phyloP scores from a whole-genome alignment of 2,329 filamentous ascomycete species.

The Epichloe scottii region DNA sequence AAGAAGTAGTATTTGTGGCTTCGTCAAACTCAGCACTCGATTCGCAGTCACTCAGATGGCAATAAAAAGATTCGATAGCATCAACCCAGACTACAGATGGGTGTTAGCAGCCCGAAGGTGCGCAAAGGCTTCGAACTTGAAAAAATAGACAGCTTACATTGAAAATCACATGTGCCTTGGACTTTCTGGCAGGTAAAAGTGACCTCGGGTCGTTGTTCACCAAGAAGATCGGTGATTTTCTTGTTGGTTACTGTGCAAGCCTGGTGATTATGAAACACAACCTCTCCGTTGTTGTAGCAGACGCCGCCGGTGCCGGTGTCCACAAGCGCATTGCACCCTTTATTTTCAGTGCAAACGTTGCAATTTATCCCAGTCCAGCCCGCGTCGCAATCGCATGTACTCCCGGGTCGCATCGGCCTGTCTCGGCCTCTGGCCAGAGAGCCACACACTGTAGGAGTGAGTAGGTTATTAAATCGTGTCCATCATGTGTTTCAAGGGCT shows the following conservation, averaged over 20 bases:
- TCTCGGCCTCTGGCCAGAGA: slow-evolving; percentile 73
- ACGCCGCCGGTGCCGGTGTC: slow-evolving; percentile 69
- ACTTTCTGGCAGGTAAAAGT: slow-evolving; percentile 83
- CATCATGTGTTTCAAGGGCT: background rate
- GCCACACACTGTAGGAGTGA: slow-evolving; percentile 53
- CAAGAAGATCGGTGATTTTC: slow-evolving; percentile 80
- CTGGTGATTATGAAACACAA: slow-evolving; percentile 91
- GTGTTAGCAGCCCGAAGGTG: background rate
- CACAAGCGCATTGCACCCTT: slow-evolving; percentile 81
- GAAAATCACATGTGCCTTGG: slow-evolving; percentile 74
- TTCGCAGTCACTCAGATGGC: slow-evolving; percentile 68
- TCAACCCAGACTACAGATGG: slow-evolving; percentile 72
- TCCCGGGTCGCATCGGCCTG: slow-evolving; percentile 58
- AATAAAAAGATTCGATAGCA: slow-evolving; percentile 90
- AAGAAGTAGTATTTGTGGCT: slow-evolving; percentile 66
- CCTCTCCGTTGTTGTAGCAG: slow-evolving; percentile 83
- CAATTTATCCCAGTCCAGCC: slow-evolving; percentile 97
- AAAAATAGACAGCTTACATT: slow-evolving; percentile 48
- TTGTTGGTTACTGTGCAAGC: slow-evolving; percentile 96
- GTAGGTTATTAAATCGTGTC: background rate
- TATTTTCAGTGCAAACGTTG: slow-evolving; percentile 78
- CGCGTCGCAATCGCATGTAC: slow-evolving; percentile 73
- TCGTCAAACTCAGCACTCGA: slow-evolving; percentile 58
- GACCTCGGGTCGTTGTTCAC: slow-evolving; percentile 76
- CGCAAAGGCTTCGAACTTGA: background rate